Percentiles rank a stretch among this genome's conserved stretches.
Conservation (phyloP, 768 basidiomycete species). For the Russula abietina region DNA sequence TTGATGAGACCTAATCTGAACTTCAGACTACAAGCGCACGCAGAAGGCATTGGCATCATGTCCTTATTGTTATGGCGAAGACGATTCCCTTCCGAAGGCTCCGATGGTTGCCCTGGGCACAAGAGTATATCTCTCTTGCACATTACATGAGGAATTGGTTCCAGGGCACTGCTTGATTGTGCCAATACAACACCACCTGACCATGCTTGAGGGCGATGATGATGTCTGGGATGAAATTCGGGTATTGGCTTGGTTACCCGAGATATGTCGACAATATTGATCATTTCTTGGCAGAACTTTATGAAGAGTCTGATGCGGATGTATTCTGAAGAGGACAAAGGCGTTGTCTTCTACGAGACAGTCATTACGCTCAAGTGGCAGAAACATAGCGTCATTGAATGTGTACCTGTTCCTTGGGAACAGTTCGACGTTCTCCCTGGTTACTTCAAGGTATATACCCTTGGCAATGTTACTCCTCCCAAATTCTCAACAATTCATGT, state of each 20-base stretch:
- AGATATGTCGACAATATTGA: neutral
- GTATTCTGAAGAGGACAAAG: conserved; percentile 89
- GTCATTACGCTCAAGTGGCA: conserved; percentile 82
- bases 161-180: conserved; percentile 92
- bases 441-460: conserved; percentile 73
- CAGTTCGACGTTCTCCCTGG: conserved; percentile 82
- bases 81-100: conserved; percentile 82
- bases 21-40: conserved; percentile 85
- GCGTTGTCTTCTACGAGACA: conserved; percentile 94
- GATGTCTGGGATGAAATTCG: conserved; percentile 97
- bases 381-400: conserved; percentile 89
- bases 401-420: conserved; percentile 86
- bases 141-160: conserved; percentile 80
- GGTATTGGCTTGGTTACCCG: conserved; percentile 43
- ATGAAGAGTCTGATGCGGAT: conserved; percentile 95
- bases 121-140: conserved; percentile 85
- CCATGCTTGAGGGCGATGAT: conserved; percentile 89
- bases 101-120: conserved; percentile 89
- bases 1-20: conserved; percentile 5
- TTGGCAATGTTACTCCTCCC: neutral
- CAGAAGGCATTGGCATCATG: conserved; percentile 85
- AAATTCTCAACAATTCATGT: neutral
- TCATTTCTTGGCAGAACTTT: conserved; percentile 46
- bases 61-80: conserved; percentile 87
- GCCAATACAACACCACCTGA: conserved; percentile 89